phyloP scores from a whole-genome alignment of 208 protist genomes.

The Strigomonas galati region DNA sequence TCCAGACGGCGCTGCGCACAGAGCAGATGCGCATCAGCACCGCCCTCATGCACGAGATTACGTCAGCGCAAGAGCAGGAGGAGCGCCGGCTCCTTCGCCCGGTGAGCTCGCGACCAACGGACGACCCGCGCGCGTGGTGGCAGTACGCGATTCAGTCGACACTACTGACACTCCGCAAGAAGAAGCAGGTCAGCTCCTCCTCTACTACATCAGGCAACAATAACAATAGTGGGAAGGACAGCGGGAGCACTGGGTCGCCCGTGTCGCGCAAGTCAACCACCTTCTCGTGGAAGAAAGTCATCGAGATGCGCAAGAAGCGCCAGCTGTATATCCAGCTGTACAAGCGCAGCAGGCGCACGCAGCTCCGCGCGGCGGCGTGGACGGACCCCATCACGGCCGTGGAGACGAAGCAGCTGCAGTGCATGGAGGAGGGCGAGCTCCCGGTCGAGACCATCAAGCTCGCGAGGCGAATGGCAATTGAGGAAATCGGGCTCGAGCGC shows the following conservation, averaged over 20 bases:
- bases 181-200: slow-evolving; percentile 9
- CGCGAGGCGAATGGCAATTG: slow-evolving; percentile 42
- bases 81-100: slow-evolving; percentile 37
- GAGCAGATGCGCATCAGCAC: slow-evolving; percentile 19
- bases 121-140: slow-evolving; percentile 58
- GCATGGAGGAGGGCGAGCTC: slow-evolving; percentile 47
- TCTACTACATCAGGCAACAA: slow-evolving; percentile 3
- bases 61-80: slow-evolving; percentile 22
- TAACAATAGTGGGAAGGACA: too few species aligned
- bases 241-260: too few species aligned
- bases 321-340: slow-evolving; percentile 4
- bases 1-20: slow-evolving; percentile 19
- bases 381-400: background rate
- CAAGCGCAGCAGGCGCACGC: background rate
- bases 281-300: slow-evolving; percentile 11
- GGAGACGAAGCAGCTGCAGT: slow-evolving; percentile 15
- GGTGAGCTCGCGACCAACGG: slow-evolving; percentile 21
- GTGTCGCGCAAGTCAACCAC: background rate
- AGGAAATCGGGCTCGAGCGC: slow-evolving; percentile 28
- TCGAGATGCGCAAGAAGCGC: slow-evolving; percentile 8
- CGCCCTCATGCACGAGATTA: slow-evolving; percentile 14
- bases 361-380: slow-evolving; percentile 3
- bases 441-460: slow-evolving; percentile 57
- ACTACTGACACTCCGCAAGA: slow-evolving; percentile 26
- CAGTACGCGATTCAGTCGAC: slow-evolving; percentile 52